phyloP scores from a whole-genome alignment of 163 green algal species.

The Scenedesmus sp. region DNA sequence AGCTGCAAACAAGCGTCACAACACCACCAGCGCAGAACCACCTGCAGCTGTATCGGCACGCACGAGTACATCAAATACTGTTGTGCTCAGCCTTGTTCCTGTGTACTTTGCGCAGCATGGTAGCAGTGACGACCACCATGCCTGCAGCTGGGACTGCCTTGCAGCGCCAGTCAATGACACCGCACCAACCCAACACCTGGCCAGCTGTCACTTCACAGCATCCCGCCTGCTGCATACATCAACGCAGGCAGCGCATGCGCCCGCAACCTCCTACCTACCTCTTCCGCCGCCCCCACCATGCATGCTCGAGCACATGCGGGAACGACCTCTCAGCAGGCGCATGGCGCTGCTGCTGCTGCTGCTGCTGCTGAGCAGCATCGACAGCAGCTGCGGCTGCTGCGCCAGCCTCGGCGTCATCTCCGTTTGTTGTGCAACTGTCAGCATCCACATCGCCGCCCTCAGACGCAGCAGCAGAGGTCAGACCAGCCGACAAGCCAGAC shows the following conservation, averaged over 20 bases:
- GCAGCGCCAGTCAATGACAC: not conserved
- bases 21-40: not conserved
- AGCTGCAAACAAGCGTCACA: not conserved
- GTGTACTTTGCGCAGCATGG: too few species aligned
- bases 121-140: too few species aligned
- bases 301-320: slow-evolving; percentile 1
- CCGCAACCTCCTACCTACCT: not conserved
- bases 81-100: too few species aligned
- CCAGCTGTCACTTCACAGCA: not conserved
- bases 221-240: not conserved
- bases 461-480: not conserved
- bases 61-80: too few species aligned
- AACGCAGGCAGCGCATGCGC: not conserved
- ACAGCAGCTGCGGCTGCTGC: not conserved
- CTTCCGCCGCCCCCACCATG: slow-evolving; percentile 39
- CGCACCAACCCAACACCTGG: not conserved
- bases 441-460: not conserved
- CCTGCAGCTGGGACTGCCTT: not conserved
- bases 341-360: not conserved
- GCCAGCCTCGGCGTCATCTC: not conserved
- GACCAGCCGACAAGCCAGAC: not conserved
- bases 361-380: not conserved
- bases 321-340: slow-evolving; percentile 5
- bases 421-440: slow-evolving; percentile 6
- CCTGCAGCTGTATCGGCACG: not conserved